Evolutionary conservation across 176 grass and related monocot genomes (phyloP).

Genomic region (Triticum urartu): DNA sequence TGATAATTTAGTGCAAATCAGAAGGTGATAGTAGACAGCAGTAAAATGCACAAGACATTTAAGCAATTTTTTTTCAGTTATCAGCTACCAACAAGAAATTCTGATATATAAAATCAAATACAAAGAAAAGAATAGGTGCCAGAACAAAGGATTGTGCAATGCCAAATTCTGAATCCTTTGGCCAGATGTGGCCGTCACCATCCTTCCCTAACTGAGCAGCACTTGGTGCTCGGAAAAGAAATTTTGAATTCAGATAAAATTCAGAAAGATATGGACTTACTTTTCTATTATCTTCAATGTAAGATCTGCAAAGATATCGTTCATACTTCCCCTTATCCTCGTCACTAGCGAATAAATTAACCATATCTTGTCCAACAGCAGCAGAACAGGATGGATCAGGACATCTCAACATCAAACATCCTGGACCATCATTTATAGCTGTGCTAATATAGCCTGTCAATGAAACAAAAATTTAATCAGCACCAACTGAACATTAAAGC

Average conservation of each 20-base stretch:
- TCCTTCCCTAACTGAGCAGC: background rate
- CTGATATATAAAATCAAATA: background rate
- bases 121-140: background rate
- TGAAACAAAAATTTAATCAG: slow-evolving; percentile 21
- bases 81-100: background rate
- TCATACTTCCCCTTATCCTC: slow-evolving; percentile 86
- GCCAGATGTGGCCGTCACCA: background rate
- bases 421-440: slow-evolving; percentile 94
- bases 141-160: background rate
- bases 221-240: background rate
- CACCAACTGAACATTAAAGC: background rate
- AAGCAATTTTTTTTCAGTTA: background rate
- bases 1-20: slow-evolving; percentile 23
- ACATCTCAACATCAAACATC: slow-evolving; percentile 97
- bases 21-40: background rate
- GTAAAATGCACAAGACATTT: slow-evolving; percentile 18
- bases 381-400: slow-evolving; percentile 91
- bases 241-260: background rate
- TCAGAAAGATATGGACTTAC: slow-evolving; percentile 30
- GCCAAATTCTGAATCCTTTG: background rate
- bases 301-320: slow-evolving; percentile 93
- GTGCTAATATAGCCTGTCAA: slow-evolving; percentile 91
- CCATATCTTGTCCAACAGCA: slow-evolving; percentile 91
- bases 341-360: slow-evolving; percentile 55
- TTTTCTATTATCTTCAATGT: slow-evolving; percentile 99